Percentiles rank a stretch among this genome's conserved stretches.
Conservation (phyloP, 352 stramenopile species). For the Phytopythium chamaehyphon region DNA sequence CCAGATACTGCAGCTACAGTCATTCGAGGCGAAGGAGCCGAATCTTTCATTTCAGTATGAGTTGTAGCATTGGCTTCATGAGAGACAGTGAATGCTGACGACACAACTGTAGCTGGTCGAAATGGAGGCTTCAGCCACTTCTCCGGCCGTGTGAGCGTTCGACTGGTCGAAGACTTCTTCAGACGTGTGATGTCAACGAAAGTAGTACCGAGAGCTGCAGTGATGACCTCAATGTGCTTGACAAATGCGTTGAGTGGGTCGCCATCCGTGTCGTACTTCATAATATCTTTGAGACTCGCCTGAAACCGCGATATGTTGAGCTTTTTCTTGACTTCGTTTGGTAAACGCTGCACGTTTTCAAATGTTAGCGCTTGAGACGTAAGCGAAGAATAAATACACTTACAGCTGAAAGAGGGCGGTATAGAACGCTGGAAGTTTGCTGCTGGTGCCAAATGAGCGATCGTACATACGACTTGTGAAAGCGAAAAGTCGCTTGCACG, state of each 20-base stretch:
- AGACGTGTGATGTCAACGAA: slow-evolving; percentile 52
- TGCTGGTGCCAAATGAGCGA: slow-evolving; percentile 71
- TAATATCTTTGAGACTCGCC: slow-evolving; percentile 63
- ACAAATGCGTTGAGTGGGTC: slow-evolving; percentile 63
- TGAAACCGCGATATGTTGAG: slow-evolving; percentile 63
- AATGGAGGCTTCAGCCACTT: slow-evolving; percentile 6
- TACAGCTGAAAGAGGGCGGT: slow-evolving; percentile 59
- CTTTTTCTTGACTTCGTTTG: slow-evolving; percentile 78
- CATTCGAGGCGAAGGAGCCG: not conserved
- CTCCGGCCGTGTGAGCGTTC: slow-evolving; percentile 16
- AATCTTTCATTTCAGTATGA: not conserved
- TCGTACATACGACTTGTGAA: slow-evolving; percentile 57
- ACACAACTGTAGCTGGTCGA: not conserved
- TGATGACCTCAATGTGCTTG: slow-evolving; percentile 74
- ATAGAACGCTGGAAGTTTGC: slow-evolving; percentile 29
- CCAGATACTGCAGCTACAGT: not conserved
- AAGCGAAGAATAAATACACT: no score
- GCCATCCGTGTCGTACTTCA: slow-evolving; percentile 73
- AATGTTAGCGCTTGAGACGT: not conserved
- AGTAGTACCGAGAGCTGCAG: slow-evolving; percentile 43
- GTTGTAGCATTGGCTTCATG: not conserved
- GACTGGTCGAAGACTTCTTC: slow-evolving; percentile 47
- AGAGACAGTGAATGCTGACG: not conserved
- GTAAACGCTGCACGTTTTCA: slow-evolving; percentile 30
- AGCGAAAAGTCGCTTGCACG: slow-evolving; percentile 62